phyloP scores from a whole-genome alignment of 805 yeast genomes.

The Ogataea degrootiae region DNA sequence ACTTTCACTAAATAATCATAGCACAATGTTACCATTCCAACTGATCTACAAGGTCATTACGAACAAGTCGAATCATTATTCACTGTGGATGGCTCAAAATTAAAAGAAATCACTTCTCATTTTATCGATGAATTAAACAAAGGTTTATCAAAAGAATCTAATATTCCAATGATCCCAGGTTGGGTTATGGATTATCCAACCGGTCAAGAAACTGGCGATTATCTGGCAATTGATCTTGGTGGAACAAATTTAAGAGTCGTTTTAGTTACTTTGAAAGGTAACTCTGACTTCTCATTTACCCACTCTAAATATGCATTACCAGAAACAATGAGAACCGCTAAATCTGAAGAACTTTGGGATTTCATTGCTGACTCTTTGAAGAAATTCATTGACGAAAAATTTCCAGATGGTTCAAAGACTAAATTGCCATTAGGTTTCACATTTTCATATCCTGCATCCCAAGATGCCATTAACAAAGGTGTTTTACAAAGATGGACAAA shows the following conservation, averaged over 20 bases:
- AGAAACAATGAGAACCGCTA: constrained; percentile 68
- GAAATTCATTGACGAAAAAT: constrained; percentile 58
- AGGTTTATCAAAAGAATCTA: constrained; percentile 70
- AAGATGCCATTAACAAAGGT: constrained; percentile 79
- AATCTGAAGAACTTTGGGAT: constrained; percentile 70
- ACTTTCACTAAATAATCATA: not conserved
- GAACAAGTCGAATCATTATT: constrained; percentile 55
- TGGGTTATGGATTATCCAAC: constrained; percentile 95
- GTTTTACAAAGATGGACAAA: constrained; percentile 94
- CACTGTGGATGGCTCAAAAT: constrained; percentile 54
- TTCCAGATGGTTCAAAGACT: constrained; percentile 55
- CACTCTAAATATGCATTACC: constrained; percentile 88
- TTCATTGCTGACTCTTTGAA: constrained; percentile 82
- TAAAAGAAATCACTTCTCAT: constrained; percentile 65
- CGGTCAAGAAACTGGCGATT: constrained; percentile 87
- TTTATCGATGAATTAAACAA: constrained; percentile 76
- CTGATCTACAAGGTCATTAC: constrained; percentile 24
- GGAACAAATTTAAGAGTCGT: constrained; percentile 96
- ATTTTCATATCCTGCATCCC: constrained; percentile 87
- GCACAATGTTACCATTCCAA: constrained; percentile 6
- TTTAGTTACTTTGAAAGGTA: constrained; percentile 76
- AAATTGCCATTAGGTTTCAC: constrained; percentile 88
- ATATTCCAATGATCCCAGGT: constrained; percentile 94
- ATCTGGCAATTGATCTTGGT: constrained; percentile 91
- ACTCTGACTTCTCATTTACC: constrained; percentile 75